phyloP scores from a whole-genome alignment of 495 filamentous ascomycete species.

The Filosporella fistucella region DNA sequence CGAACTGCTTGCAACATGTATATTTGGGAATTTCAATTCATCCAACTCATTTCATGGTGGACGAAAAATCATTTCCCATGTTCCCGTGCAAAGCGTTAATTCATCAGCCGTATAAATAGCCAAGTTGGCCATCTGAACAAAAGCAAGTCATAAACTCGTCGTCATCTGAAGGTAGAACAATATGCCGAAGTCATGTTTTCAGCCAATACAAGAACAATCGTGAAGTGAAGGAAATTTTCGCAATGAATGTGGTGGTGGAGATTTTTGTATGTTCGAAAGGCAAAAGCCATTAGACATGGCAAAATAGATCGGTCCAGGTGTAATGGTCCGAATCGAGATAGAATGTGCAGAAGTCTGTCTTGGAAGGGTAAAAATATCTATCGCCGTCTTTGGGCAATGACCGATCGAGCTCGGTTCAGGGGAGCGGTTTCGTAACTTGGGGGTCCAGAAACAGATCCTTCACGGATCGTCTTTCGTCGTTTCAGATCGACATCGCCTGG shows the following conservation, averaged over 20 bases:
- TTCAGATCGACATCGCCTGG: conserved; percentile 59
- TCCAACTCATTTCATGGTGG: too few relatives aligned
- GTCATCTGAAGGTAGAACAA: conserved; percentile 23
- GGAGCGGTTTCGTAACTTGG: conserved; percentile 35
- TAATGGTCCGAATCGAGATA: conserved; percentile 1
- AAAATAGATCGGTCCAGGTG: conserved; percentile 10
- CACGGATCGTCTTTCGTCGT: conserved; percentile 76
- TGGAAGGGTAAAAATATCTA: conserved; percentile 5
- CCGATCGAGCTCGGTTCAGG: conserved; percentile 38
- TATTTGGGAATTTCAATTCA: conserved; percentile 15
- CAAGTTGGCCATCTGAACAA: conserved; percentile 12
- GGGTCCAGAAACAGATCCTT: conserved; percentile 44
- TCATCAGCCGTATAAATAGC: conserved; percentile 23
- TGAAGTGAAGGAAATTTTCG: conserved; percentile 23
- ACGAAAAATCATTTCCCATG: conserved; percentile 16
- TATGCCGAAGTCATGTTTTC: conserved; percentile 20
- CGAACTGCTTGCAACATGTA: conserved; percentile 16
- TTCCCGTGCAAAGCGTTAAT: conserved; percentile 22
- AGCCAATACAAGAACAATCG: conserved; percentile 24
- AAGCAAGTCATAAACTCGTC: conserved; percentile 25
- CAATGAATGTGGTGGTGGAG: too few relatives aligned
- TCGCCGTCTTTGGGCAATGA: conserved; percentile 34
- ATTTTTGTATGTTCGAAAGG: conserved; percentile 10
- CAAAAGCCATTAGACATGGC: conserved; percentile 14
- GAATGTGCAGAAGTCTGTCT: conserved; percentile 20